phyloP scores from a whole-genome alignment of 108 stramenopile genomes.

The Cylindrotheca fusiformis region DNA sequence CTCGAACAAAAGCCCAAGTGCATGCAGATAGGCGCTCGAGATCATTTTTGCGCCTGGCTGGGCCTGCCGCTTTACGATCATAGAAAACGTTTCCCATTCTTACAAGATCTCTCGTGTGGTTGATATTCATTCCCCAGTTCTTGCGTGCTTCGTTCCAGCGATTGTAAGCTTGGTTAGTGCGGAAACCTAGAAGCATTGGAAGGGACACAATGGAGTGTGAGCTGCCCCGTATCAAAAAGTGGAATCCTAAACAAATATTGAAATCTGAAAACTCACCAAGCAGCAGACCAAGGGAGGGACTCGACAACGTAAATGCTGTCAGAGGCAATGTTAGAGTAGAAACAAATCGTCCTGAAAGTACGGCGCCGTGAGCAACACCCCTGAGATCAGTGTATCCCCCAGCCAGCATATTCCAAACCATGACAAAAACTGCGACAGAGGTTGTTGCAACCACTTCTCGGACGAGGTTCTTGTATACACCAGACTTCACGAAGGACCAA shows the following conservation, averaged over 20 bases:
- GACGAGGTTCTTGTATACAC: slow-evolving; percentile 50
- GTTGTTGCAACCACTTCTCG: slow-evolving; percentile 40
- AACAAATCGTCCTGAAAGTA: slow-evolving; percentile 23
- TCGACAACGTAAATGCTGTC: slow-evolving; percentile 41
- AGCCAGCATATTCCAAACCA: slow-evolving; percentile 34
- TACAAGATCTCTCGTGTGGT: slow-evolving; percentile 72
- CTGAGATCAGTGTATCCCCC: slow-evolving; percentile 44
- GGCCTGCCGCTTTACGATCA: slow-evolving; percentile 19
- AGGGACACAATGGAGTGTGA: neutral
- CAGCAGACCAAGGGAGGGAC: slow-evolving; percentile 48
- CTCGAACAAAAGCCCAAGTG: slow-evolving; percentile 74
- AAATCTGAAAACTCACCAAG: slow-evolving; percentile 33
- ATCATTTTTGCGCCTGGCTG: slow-evolving; percentile 43
- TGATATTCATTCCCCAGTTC: slow-evolving; percentile 70
- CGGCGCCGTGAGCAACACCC: slow-evolving; percentile 34
- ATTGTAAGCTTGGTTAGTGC: slow-evolving; percentile 75
- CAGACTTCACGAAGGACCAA: slow-evolving; percentile 30
- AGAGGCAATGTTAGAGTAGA: slow-evolving; percentile 39
- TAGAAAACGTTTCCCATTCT: slow-evolving; percentile 71
- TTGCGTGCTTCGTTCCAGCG: slow-evolving; percentile 85
- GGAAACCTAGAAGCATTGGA: slow-evolving; percentile 49
- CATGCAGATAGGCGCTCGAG: slow-evolving; percentile 44
- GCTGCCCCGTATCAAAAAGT: neutral
- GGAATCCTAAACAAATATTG: neutral
- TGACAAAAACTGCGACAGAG: slow-evolving; percentile 34